A percentile compares a stretch with the other conserved stretches of the same genome.
phyloP scores from a whole-genome alignment of 1,139 yeast species.

The Entelexis sorbosivorans region DNA sequence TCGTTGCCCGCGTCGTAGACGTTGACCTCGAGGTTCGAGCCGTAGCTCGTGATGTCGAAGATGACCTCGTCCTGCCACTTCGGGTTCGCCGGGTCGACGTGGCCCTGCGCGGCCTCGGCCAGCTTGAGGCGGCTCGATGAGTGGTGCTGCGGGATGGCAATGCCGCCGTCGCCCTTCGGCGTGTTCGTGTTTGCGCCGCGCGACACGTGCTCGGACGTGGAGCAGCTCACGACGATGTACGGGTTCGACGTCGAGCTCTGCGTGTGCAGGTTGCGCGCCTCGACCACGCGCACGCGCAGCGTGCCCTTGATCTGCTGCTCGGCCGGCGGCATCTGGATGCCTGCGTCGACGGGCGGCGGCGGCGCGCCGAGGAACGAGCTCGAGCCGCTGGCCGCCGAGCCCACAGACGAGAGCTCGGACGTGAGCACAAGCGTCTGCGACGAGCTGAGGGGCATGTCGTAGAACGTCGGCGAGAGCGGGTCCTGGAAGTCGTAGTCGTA shows the following conservation, averaged over 20 bases:
- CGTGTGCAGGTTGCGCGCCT: slow-evolving; percentile 59
- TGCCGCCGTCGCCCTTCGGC: slow-evolving; percentile 24
- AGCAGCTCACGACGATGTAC: slow-evolving; percentile 87
- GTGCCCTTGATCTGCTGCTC: slow-evolving; percentile 52
- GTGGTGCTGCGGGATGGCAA: slow-evolving; percentile 39
- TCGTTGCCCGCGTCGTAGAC: slow-evolving; percentile 75
- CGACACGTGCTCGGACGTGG: slow-evolving; percentile 81
- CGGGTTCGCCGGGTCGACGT: slow-evolving; percentile 48
- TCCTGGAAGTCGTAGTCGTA: slow-evolving; percentile 7
- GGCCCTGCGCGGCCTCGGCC: slow-evolving; percentile 14
- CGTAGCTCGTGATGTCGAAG: slow-evolving; percentile 73
- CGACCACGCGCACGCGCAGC: slow-evolving; percentile 66
- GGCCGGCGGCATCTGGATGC: slow-evolving; percentile 18
- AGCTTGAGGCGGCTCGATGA: slow-evolving; percentile 10
- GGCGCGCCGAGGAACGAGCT: slow-evolving; percentile 2
- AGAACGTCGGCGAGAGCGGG: slow-evolving; percentile 13
- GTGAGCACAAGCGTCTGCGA: slow-evolving; percentile 11
- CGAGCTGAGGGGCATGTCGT: slow-evolving; percentile 7
- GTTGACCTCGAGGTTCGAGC: slow-evolving; percentile 69
- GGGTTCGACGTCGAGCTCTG: slow-evolving; percentile 52
- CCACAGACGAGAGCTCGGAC: slow-evolving; percentile 16
- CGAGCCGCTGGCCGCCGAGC: slow-evolving; percentile 11
- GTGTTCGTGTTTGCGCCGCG: slow-evolving; percentile 44
- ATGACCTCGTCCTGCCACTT: slow-evolving; percentile 85
- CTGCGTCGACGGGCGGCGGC: background rate